phyloP scores from a whole-genome alignment of 139 green algal genomes.

The Chlorella sp. region DNA sequence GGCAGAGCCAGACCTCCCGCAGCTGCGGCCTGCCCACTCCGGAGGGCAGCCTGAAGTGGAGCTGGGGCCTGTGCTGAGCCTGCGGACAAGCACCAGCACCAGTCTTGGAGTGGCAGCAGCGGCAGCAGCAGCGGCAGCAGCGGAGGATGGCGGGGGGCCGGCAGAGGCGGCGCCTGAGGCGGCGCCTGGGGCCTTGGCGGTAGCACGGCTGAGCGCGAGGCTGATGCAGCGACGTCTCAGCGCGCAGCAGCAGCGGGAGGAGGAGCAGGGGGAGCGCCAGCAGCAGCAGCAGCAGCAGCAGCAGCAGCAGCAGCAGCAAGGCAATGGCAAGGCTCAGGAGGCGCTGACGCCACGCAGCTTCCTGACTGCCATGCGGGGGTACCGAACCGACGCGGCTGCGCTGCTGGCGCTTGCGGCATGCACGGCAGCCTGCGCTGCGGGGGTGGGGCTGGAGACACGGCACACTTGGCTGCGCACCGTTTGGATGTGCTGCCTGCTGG shows the following conservation, averaged over 20 bases:
- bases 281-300: background rate
- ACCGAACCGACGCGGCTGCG: conserved; percentile 24
- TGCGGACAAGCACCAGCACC: background rate
- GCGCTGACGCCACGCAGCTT: background rate
- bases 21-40: background rate
- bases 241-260: background rate
- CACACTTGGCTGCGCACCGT: conserved; percentile 41
- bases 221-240: background rate
- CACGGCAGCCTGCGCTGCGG: conserved; percentile 15
- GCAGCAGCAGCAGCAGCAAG: background rate
- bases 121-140: background rate
- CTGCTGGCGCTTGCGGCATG: conserved; percentile 32
- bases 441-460: conserved; percentile 7
- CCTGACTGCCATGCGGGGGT: background rate
- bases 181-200: background rate
- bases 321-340: background rate
- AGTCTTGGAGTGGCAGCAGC: background rate
- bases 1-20: conserved; percentile 38
- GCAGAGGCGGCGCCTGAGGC: background rate
- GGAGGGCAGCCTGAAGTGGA: background rate
- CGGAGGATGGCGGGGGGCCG: background rate
- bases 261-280: background rate
- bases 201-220: background rate
- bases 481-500: conserved; percentile 54
- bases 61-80: background rate